These are phyloP conservation scores for Rosa multiflora DNA, from an alignment of 306 rosid species.

Conservation along the genomic window DNA sequence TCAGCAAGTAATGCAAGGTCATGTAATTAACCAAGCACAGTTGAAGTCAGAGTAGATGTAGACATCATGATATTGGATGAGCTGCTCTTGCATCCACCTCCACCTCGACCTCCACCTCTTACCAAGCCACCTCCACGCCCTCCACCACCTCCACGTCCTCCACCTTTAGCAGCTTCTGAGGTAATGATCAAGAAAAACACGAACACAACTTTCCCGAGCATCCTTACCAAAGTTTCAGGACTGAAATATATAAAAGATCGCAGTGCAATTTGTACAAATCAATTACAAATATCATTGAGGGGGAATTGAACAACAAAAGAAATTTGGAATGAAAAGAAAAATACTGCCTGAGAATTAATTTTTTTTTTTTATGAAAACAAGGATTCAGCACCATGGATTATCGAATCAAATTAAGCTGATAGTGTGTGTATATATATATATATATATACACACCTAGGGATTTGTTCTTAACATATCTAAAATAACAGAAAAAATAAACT, in stretches of 20 bases:
- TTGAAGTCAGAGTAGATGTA: background rate
- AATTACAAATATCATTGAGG: no score
- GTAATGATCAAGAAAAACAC: background rate
- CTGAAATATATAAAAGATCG: background rate
- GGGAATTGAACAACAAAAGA: no score
- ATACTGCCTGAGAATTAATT: no score
- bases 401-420: no score
- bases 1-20: background rate
- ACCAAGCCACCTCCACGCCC: background rate
- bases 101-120: background rate
- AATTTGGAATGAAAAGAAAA: no score
- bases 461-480: no score
- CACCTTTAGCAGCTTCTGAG: background rate
- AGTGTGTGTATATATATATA: no score
- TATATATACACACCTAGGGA: no score
- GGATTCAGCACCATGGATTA: no score
- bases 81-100: background rate
- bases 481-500: no score
- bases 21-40: background rate
- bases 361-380: no score
- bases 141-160: background rate
- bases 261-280: background rate
- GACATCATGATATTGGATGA: background rate
- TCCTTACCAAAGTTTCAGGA: background rate
- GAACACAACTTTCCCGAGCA: background rate